Evolutionary conservation across 1,284 basidiomycete genomes (phyloP), one percentile per base, ranked within the genome.

Genomic region (Malassezia japonica): DNA sequence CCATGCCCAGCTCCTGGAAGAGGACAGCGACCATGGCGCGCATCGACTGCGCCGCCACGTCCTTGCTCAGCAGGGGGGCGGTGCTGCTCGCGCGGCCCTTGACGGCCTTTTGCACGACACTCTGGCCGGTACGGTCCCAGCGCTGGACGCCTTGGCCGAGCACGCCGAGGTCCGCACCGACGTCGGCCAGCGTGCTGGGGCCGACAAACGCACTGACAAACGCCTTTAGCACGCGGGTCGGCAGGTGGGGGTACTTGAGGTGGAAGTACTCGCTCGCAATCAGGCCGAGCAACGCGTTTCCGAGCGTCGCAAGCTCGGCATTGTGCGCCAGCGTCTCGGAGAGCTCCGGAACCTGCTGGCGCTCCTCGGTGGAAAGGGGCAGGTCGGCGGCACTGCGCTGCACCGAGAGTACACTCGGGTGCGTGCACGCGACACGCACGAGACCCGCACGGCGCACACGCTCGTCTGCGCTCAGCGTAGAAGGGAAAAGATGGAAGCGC

Each of bases 151-250:
- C 74, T 36, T 68, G 43, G 28, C 46, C 56, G 0, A 57, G 52
- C 10, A 72, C 31, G 27, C 70, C 70, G 15, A 72, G 79, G 36
- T 80, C 76, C 12, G 81, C 81, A 66, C 86, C 90, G 40, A 98
- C 83, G 59, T 79, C 82, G 35, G 85, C 81, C 64, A 87, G 86
- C 10, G 87, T 85, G 55, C 80, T 75, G 9, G 87, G 83, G 3
- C 92, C 92, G 21, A 92, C 90, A 73, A 86, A 86, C 32, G 88
- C 86, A 35, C 86, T 88, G 43, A 94, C 81, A 8, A 87, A 89
- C 7, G 85, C 84, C 75, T 94, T 91, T 63, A 91, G 76, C 16
- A 88, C 87, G 45, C 84, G 81, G 20, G 87, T 89, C 1, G 92
- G 92, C 20, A 98, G 79, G 72, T 94, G 84, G 0, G 94, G 92